Evolutionary conservation across 495 filamentous ascomycete species (phyloP).

Genomic region (Daldinia concentrica): DNA sequence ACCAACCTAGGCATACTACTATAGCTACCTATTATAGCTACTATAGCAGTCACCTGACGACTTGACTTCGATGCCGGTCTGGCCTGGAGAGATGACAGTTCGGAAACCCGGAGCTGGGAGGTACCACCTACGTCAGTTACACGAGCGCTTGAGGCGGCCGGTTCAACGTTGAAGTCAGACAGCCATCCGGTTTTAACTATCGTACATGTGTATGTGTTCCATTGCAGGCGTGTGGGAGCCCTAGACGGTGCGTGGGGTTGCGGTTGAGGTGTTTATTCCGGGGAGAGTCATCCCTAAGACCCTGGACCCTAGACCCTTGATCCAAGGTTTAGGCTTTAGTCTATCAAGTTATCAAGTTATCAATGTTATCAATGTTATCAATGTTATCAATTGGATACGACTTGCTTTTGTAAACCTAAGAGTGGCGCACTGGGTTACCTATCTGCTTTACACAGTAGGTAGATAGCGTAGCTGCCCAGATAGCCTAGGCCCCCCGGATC

Average conservation of each 20-base stretch:
- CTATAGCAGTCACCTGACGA: slow-evolving; percentile 25
- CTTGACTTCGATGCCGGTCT: slow-evolving; percentile 19
- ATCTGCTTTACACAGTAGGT: neutral
- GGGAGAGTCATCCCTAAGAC: slow-evolving; percentile 20
- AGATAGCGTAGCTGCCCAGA: slow-evolving; percentile 12
- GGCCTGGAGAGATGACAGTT: neutral
- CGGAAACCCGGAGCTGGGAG: slow-evolving; percentile 19
- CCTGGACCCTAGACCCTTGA: neutral
- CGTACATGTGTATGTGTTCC: neutral
- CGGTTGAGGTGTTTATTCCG: slow-evolving; percentile 37
- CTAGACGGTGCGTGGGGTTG: slow-evolving; percentile 30
- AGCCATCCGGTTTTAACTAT: slow-evolving; percentile 1
- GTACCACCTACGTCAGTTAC: slow-evolving; percentile 6
- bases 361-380: neutral
- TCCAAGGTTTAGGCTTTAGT: slow-evolving; percentile 20
- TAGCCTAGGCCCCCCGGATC: slow-evolving; percentile 11
- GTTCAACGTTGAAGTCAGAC: neutral
- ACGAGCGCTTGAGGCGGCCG: slow-evolving; percentile 10
- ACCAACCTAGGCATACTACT: slow-evolving; percentile 9
- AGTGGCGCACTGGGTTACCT: neutral
- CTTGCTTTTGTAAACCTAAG: neutral
- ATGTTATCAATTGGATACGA: slow-evolving; percentile 18
- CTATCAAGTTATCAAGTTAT: neutral
- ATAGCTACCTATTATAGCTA: neutral
- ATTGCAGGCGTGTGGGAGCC: slow-evolving; percentile 8